A percentile compares a stretch with the other conserved stretches of the same genome.
Conservation (phyloP, 1,139 yeast species). For the Trichomonascaceae sp. region DNA sequence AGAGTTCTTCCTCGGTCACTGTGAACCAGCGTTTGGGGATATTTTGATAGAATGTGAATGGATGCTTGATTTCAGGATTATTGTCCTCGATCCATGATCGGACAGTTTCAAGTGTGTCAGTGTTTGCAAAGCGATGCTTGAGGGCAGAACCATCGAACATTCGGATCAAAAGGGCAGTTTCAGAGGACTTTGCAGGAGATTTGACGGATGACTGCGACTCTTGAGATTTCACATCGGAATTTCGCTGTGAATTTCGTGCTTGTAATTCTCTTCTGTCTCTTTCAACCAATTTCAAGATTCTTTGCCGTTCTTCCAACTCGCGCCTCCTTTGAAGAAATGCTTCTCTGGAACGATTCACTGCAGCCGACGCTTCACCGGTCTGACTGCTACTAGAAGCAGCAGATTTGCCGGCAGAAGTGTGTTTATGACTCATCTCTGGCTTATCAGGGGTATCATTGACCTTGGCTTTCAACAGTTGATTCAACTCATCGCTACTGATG, state of each 20-base stretch:
- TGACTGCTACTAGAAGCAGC: neutral
- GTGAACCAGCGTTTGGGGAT: constrained; percentile 42
- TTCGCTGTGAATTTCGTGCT: neutral
- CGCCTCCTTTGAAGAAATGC: constrained; percentile 30
- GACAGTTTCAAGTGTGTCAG: constrained; percentile 47
- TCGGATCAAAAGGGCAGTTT: constrained; percentile 46
- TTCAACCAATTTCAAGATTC: constrained; percentile 46
- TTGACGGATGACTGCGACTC: neutral
- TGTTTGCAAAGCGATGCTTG: constrained; percentile 38
- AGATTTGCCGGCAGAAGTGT: neutral
- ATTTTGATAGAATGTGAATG: constrained; percentile 43
- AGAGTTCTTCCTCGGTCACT: constrained; percentile 47
- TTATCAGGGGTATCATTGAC: neutral
- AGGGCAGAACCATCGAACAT: constrained; percentile 51
- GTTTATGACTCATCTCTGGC: too few relatives aligned
- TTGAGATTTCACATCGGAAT: neutral
- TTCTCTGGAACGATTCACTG: neutral
- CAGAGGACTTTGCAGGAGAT: constrained; percentile 4
- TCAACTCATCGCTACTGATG: constrained; percentile 27
- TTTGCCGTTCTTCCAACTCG: constrained; percentile 46
- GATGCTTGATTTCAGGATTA: constrained; percentile 43
- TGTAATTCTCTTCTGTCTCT: constrained; percentile 47
- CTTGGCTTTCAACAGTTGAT: constrained; percentile 21
- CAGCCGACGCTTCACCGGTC: neutral
- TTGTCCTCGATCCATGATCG: constrained; percentile 57